phyloP scores from a whole-genome alignment of 2,329 filamentous ascomycete species.

The Alternaria panax region DNA sequence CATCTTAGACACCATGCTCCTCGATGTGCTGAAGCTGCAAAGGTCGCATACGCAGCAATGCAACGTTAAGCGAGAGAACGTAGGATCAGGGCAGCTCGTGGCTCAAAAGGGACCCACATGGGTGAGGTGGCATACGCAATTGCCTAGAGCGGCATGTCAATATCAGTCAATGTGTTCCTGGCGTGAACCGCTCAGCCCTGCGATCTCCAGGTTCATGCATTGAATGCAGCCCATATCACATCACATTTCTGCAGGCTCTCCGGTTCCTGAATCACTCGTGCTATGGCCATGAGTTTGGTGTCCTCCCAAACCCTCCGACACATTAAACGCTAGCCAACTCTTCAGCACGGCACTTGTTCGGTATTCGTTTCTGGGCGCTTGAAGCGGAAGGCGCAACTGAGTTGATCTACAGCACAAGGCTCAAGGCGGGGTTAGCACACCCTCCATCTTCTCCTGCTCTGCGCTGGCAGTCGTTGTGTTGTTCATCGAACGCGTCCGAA shows the following conservation, averaged over 20 bases:
- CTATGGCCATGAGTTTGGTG: slow-evolving; percentile 39
- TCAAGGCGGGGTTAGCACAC: slow-evolving; percentile 27
- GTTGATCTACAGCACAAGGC: slow-evolving; percentile 19
- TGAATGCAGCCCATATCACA: slow-evolving; percentile 37
- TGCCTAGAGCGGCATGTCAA: slow-evolving; percentile 22
- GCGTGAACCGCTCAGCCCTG: slow-evolving; percentile 39
- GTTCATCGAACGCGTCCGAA: slow-evolving; percentile 30
- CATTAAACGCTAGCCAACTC: slow-evolving; percentile 15
- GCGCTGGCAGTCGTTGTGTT: slow-evolving; percentile 40
- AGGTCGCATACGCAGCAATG: slow-evolving; percentile 23
- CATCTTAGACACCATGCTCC: slow-evolving; percentile 33
- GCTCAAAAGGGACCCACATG: slow-evolving; percentile 25
- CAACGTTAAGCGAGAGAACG: slow-evolving; percentile 20
- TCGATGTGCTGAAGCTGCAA: slow-evolving; percentile 27
- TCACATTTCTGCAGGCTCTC: slow-evolving; percentile 30
- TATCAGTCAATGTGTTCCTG: slow-evolving; percentile 30
- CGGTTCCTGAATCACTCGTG: slow-evolving; percentile 32
- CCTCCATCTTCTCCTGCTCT: slow-evolving; percentile 30
- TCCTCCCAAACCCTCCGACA: slow-evolving; percentile 16
- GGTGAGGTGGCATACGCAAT: slow-evolving; percentile 14
- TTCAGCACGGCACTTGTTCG: slow-evolving; percentile 24
- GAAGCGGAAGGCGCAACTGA: slow-evolving; percentile 16
- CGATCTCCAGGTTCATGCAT: slow-evolving; percentile 32
- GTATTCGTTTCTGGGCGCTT: slow-evolving; percentile 21
- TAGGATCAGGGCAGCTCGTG: slow-evolving; percentile 11